These are phyloP conservation scores for Sodiomyces alkalinus DNA, from an alignment of 2,329 filamentous ascomycete genomes.

Conservation along the genomic window DNA sequence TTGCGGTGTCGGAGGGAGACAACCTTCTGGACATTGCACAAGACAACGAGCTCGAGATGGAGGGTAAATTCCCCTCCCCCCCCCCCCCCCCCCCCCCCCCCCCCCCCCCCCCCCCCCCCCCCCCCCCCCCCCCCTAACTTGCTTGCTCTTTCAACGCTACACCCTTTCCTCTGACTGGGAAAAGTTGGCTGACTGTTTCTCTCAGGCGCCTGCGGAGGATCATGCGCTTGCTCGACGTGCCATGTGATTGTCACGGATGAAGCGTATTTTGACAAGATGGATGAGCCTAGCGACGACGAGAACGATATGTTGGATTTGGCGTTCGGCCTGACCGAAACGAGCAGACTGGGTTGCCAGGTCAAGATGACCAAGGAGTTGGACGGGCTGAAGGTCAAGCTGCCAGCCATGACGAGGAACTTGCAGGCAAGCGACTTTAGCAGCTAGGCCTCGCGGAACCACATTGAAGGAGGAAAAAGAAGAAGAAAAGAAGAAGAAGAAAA, in stretches of 20 bases:
- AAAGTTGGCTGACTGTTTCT: constrained; percentile 9
- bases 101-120: neutral
- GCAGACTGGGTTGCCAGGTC: constrained; percentile 75
- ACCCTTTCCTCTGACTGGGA: neutral
- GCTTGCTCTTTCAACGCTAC: neutral
- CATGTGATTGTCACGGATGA: constrained; percentile 73
- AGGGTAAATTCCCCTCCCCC: constrained; percentile 49
- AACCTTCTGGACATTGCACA: constrained; percentile 94
- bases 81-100: too few species aligned
- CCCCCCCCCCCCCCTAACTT: too few species aligned
- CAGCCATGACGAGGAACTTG: constrained; percentile 87
- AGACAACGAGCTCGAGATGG: constrained; percentile 92
- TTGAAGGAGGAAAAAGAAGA: neutral
- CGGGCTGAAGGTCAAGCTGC: constrained; percentile 70
- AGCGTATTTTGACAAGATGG: constrained; percentile 61
- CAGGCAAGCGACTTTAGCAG: constrained; percentile 87
- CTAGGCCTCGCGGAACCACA: too few species aligned
- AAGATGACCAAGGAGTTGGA: constrained; percentile 83
- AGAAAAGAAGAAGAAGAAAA: too few species aligned
- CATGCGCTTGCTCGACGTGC: constrained; percentile 85
- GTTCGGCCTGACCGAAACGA: constrained; percentile 79
- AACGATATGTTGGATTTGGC: constrained; percentile 87
- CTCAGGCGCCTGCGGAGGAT: constrained; percentile 76
- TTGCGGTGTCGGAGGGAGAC: constrained; percentile 72
- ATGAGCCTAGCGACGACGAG: constrained; percentile 64